Evolutionary conservation across 805 yeast species (phyloP), one percentile per base, ranked within the genome.

Genomic region (Kregervanrija delftensis): DNA sequence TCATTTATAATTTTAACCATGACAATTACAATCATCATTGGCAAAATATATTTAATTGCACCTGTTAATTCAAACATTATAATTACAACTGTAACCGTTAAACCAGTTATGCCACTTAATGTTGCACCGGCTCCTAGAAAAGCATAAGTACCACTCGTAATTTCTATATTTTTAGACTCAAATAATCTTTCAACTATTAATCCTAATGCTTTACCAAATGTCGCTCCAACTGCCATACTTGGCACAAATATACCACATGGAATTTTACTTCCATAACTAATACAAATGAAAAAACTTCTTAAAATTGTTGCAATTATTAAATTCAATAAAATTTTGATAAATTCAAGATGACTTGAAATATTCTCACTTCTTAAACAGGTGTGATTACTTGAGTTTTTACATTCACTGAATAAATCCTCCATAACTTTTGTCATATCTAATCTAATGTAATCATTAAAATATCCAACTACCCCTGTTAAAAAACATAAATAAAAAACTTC

Each of bases 191-290:
- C 85, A 47, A 87, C 80, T 5, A 84, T 48, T 8, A 88, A 66
- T 4, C 99, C 97, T 11, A 93, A 55, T 0, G 90, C 83, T 42
- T 97, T 73, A 8, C 99, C 99, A 63, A 87, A 85, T 0, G 96
- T 79, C 0, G 98, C 97, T 16, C 99, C 99, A 1, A 89, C 85
- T 0, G 96, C 90, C 95, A 93, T 87, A 1, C 96, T 86, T 2
- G 99, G 99, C 43, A 93, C 95, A 65, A 93, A 84, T 5, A 91
- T 87, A 12, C 99, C 99, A n/a, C 97, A 95, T 0, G 99, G 99
- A 0, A 91, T 90, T 63, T 84, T 88, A 49, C 89, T 81, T 2
- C 96, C 96, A 61, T 95, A 93, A 0, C 98, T 84, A 12, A 93
- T 71, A 28, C 89, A 76, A 28, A 93, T 86, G 41, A 93, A 71